Percentiles rank a stretch among this genome's conserved stretches.
Conservation (phyloP, 805 yeast genomes). For the Nakazawaea sp. region DNA sequence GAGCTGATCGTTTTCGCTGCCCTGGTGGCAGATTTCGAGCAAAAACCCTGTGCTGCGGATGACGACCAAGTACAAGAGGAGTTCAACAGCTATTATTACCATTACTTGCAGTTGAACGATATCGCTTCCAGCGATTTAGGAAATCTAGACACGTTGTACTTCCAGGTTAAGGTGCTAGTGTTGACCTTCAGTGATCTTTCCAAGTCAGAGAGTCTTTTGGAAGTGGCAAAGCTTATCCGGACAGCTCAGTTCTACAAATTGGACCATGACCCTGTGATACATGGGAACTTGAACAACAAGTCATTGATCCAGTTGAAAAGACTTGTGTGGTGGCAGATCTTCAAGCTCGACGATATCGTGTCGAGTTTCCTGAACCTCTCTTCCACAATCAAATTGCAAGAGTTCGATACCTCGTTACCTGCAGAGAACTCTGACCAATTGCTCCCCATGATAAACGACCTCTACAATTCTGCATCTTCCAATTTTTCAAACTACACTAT, state of each 20-base stretch:
- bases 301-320: conserved; percentile 40
- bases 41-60: conserved; percentile 24
- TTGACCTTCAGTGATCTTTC: conserved; percentile 20
- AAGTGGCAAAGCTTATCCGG: conserved; percentile 44
- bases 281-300: conserved; percentile 36
- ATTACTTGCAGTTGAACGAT: conserved; percentile 44
- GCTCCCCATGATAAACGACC: not conserved
- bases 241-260: conserved; percentile 44
- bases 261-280: conserved; percentile 44
- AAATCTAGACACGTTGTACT: conserved; percentile 33
- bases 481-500: conserved; percentile 13
- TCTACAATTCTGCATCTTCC: not conserved
- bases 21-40: conserved; percentile 50
- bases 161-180: conserved; percentile 23
- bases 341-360: conserved; percentile 19
- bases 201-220: conserved; percentile 49
- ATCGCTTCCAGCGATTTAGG: conserved; percentile 33
- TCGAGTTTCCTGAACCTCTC: conserved; percentile 18
- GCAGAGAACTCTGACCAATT: conserved; percentile 14
- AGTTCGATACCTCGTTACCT: conserved; percentile 20
- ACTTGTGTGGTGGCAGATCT: conserved; percentile 53
- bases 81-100: not conserved
- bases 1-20: conserved; percentile 47
- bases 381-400: conserved; percentile 17
- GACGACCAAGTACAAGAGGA: conserved; percentile 3